phyloP scores from a whole-genome alignment of 805 yeast species.

The Cyberlindnera veronae region DNA sequence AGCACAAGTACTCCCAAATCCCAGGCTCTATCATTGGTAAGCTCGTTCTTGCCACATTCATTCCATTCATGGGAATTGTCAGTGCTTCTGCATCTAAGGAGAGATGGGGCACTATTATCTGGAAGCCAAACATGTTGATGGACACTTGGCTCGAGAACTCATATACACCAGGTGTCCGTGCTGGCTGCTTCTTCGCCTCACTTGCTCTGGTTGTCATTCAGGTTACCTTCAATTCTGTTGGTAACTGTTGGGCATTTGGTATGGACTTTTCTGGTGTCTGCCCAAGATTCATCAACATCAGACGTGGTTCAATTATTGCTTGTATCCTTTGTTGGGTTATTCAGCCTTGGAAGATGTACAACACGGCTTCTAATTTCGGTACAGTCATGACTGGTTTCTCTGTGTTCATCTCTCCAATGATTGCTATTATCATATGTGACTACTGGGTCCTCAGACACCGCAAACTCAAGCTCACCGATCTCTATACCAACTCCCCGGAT shows the following conservation, averaged over 20 bases:
- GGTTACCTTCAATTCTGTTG: slow-evolving; percentile 14
- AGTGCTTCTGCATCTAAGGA: slow-evolving; percentile 33
- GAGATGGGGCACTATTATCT: slow-evolving; percentile 33
- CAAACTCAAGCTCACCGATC: slow-evolving; percentile 33
- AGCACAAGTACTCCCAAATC: slow-evolving; percentile 22
- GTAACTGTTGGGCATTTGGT: slow-evolving; percentile 31
- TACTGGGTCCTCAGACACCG: slow-evolving; percentile 35
- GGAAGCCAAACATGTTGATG: slow-evolving; percentile 36
- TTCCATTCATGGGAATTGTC: slow-evolving; percentile 38
- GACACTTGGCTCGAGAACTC: slow-evolving; percentile 35
- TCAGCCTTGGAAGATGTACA: slow-evolving; percentile 37
- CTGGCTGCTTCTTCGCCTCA: slow-evolving; percentile 36
- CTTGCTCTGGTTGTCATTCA: slow-evolving; percentile 7
- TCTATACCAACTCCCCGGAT: slow-evolving; percentile 28
- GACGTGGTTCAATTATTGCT: slow-evolving; percentile 32
- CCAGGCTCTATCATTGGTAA: slow-evolving; percentile 31
- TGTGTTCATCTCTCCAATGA: slow-evolving; percentile 33
- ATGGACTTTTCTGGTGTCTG: slow-evolving; percentile 25
- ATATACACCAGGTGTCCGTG: slow-evolving; percentile 34
- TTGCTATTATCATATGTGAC: slow-evolving; percentile 37
- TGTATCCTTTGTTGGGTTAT: slow-evolving; percentile 31
- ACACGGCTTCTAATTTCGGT: slow-evolving; percentile 30
- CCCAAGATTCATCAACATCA: slow-evolving; percentile 29
- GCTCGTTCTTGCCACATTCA: slow-evolving; percentile 32
- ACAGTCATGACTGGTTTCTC: slow-evolving; percentile 35